A percentile compares a stretch with the other conserved stretches of the same genome.
These are phyloP conservation scores for Aspergillus felis DNA, from an alignment of 2,329 filamentous ascomycete species.

Conservation along the genomic window DNA sequence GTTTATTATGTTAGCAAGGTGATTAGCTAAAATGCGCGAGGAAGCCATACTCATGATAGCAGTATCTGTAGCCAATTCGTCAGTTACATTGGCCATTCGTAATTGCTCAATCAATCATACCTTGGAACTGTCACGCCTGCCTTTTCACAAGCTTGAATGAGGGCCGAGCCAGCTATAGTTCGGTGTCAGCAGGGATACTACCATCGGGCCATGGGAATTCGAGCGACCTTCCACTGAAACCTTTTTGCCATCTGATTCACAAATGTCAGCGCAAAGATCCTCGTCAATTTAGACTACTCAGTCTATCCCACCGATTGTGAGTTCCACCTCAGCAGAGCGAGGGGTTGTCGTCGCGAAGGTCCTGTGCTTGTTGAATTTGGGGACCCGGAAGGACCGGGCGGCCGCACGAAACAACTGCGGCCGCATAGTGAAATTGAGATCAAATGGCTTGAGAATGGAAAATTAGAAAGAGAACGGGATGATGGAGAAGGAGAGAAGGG, in stretches of 20 bases:
- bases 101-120: constrained; percentile 42
- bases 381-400: constrained; percentile 52
- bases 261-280: constrained; percentile 49
- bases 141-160: constrained; percentile 99
- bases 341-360: constrained; percentile 76
- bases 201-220: not conserved
- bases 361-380: constrained; percentile 60
- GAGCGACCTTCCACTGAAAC: constrained; percentile 88
- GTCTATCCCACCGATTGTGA: constrained; percentile 75
- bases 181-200: constrained; percentile 21
- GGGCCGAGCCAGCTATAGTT: constrained; percentile 77
- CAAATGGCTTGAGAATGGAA: constrained; percentile 13
- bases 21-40: constrained; percentile 13
- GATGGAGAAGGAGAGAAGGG: constrained; percentile 12
- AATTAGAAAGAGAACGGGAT: constrained; percentile 10
- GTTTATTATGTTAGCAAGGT: constrained; percentile 24
- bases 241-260: constrained; percentile 81
- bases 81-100: constrained; percentile 7
- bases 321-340: constrained; percentile 87
- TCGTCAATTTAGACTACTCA: constrained; percentile 28
- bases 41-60: constrained; percentile 84
- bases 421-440: constrained; percentile 52
- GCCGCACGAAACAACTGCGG: constrained; percentile 61
- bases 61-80: constrained; percentile 65
- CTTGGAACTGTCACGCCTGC: constrained; percentile 85